Evolutionary conservation across 1,284 basidiomycete species (phyloP).

Genomic region (Wolfiporia cocos): DNA sequence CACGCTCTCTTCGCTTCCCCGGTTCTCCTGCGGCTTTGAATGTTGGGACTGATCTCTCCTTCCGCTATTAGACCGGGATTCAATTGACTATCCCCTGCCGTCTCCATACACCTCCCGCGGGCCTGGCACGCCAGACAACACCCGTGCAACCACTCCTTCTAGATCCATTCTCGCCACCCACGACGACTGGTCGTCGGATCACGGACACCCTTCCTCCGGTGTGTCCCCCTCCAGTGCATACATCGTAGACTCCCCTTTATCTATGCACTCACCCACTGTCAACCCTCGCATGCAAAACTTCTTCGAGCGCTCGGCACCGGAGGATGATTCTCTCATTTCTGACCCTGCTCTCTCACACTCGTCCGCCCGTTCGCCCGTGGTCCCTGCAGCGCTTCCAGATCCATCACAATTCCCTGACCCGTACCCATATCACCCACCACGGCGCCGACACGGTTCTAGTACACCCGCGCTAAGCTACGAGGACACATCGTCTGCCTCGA

Average conservation of each 20-base stretch:
- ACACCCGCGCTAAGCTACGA: conserved; percentile 55
- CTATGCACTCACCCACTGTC: conserved; percentile 14
- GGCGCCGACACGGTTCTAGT: conserved; percentile 24
- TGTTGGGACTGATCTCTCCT: conserved; percentile 15
- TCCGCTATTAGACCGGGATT: conserved; percentile 20
- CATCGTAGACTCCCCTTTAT: conserved; percentile 24
- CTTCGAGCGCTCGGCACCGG: conserved; percentile 19
- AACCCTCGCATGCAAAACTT: conserved; percentile 14
- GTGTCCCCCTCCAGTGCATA: conserved; percentile 26
- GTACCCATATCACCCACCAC: conserved; percentile 44
- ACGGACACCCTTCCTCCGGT: conserved; percentile 20
- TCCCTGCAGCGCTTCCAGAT: conserved; percentile 44
- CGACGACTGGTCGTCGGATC: conserved; percentile 23
- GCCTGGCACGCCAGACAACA: conserved; percentile 21
- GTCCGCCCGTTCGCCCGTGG: conserved; percentile 42
- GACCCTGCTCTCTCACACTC: conserved; percentile 31
- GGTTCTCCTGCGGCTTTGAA: conserved; percentile 12
- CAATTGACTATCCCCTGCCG: conserved; percentile 25
- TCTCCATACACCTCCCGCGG: conserved; percentile 21
- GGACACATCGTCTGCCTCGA: conserved; percentile 61
- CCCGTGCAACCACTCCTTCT: conserved; percentile 22
- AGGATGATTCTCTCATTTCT: conserved; percentile 32
- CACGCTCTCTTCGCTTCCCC: conserved; percentile 6
- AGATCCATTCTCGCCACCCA: conserved; percentile 12
- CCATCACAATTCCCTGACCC: conserved; percentile 56